Conservation (phyloP, 148 eudicot genomes). For the Rhododendron vialii region DNA sequence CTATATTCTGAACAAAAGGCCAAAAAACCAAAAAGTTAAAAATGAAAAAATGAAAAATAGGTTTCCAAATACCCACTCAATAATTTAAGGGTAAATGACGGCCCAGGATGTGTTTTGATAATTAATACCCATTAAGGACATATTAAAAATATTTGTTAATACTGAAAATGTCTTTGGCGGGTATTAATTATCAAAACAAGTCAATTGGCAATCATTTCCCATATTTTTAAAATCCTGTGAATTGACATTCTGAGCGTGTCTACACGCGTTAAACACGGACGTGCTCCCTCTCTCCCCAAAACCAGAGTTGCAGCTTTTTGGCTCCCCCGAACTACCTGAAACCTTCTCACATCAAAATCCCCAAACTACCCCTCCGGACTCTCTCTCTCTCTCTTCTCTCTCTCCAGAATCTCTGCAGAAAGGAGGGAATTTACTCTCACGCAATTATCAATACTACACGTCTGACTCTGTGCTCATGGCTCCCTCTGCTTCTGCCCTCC, state of each 20-base stretch:
- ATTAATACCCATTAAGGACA: too few relatives aligned
- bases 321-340: not conserved
- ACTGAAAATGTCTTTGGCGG: accelerated
- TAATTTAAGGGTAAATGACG: too few relatives aligned
- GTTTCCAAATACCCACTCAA: too few relatives aligned
- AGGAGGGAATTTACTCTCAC: not conserved
- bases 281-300: not conserved
- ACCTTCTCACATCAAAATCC: not conserved
- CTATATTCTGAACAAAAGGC: too few relatives aligned
- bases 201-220: too few relatives aligned
- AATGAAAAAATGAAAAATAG: too few relatives aligned
- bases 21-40: too few relatives aligned
- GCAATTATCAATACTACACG: not conserved
- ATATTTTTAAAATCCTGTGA: too few relatives aligned
- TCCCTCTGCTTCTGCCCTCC: not conserved
- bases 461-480: not conserved
- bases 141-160: too few relatives aligned
- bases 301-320: not conserved
- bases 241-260: too few relatives aligned
- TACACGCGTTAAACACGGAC: not conserved
- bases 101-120: too few relatives aligned
- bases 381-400: not conserved
- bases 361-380: not conserved
- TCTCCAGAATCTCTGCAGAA: not conserved
- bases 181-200: too few relatives aligned